Evolutionary conservation across 2,329 filamentous ascomycete species (phyloP), one percentile per base, ranked within the genome.

Genomic region (Pseudocercospora crystallina): DNA sequence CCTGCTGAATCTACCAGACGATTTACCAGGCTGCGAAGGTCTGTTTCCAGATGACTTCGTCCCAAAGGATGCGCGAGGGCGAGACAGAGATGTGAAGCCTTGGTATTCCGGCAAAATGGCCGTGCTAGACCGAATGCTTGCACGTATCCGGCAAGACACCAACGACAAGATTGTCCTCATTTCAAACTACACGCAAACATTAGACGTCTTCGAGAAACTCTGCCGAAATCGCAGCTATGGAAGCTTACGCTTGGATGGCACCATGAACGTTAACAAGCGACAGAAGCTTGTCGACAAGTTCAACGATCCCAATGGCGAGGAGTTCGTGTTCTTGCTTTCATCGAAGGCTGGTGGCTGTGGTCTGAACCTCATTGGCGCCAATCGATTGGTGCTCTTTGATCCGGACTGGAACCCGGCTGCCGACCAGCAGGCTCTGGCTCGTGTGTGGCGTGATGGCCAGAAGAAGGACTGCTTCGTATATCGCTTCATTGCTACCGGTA

Each of bases 401-500:
- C 94, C 94, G 0, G 75, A 78, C 71, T 99, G 94, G 94, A 99
- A 99, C 64, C 94, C 94, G 0, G 94, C 94, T 3, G 91, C 94
- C 1, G 94, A 99, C 66, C 94, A 99, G 70, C 94, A 99, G 73
- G 94, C 94, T 3, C 80, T 99, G 29, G 94, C 94, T 32, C 88
- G 94, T 76, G 94, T 99, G 14, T 99, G 94, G 94, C 89, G 94
- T 78, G 94, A 99, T 64, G 94, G 94, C 0, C 94, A 99, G 71
- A 97, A 95, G 79, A 99, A 99, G 68, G 94, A 99, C 66, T 99
- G 94, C 66, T 99, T 99, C 64, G 94, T 99, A 12, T 99, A 99
- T 71, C 88, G 94, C n/a, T 99, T 99, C 74, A 99, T 99, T 63
- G 89, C 91, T 0, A 97, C 95, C 0, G 94, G 94, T 3, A 96